A percentile compares a stretch with the other conserved stretches of the same genome.
phyloP scores from a whole-genome alignment of 1,284 basidiomycete species.

The Sporisorium scitamineum region DNA sequence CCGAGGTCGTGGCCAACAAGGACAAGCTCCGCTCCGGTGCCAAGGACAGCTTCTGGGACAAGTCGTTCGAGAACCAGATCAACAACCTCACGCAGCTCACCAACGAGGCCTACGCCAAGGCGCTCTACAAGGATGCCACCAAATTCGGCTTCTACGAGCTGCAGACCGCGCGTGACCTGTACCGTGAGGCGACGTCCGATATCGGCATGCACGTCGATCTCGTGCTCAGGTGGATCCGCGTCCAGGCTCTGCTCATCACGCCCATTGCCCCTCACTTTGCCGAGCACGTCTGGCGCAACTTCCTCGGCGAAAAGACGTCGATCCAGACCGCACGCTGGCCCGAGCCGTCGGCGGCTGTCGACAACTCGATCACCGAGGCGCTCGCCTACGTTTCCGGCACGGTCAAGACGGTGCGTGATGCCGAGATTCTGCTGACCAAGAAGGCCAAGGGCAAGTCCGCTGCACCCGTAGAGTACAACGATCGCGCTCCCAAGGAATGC shows the following conservation, averaged over 20 bases:
- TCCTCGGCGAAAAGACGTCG: conserved; percentile 81
- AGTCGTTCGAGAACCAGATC: conserved; percentile 91
- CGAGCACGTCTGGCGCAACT: conserved; percentile 84
- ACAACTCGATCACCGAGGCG: conserved; percentile 74
- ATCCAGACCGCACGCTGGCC: conserved; percentile 88
- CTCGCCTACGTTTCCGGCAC: conserved; percentile 82
- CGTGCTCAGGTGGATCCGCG: conserved; percentile 82
- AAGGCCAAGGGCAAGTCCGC: conserved; percentile 60
- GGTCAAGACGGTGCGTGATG: conserved; percentile 89
- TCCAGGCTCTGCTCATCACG: conserved; percentile 81
- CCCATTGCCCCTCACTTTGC: conserved; percentile 96
- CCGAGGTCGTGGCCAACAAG: conserved; percentile 78
- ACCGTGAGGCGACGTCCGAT: conserved; percentile 86
- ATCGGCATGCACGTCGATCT: conserved; percentile 87
- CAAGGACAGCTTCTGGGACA: conserved; percentile 74
- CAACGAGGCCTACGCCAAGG: conserved; percentile 75
- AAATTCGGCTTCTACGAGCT: conserved; percentile 97
- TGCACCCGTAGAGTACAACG: conserved; percentile 58
- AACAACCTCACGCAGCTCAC: conserved; percentile 85
- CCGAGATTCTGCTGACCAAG: conserved; percentile 74
- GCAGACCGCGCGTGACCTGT: conserved; percentile 92
- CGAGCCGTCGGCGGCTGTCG: conserved; percentile 71
- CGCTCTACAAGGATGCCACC: conserved; percentile 93
- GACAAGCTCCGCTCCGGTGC: conserved; percentile 76
- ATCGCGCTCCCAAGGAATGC: conserved; percentile 77